Evolutionary conservation across 2,329 filamentous ascomycete genomes (phyloP), one percentile per base, ranked within the genome.

Genomic region (Diaporthe citriasiana): DNA sequence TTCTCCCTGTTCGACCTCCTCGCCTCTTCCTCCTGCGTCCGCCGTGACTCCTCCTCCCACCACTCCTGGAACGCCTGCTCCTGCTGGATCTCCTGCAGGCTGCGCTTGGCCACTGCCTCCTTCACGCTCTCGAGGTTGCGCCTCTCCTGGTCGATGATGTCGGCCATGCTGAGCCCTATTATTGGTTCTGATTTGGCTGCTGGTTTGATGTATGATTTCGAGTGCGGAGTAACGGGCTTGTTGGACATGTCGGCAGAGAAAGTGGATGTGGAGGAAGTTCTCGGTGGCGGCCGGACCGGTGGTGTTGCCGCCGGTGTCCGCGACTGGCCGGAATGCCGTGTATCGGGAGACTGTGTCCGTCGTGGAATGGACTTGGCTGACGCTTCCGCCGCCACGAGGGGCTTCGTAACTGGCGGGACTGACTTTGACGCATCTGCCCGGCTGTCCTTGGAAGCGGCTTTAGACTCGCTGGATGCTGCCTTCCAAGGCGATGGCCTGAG

Each of bases 61-160:
- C 95, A 98, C 81, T 97, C 92, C 81, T 98, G 94, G 81, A 99
- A 99, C 69, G 95, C 95, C 81, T 99, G 97, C 83, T 99, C 97
- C 77, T 97, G 92, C 82, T 99, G 97, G 74, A 99, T 99, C 76
- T 98, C 97, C 80, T 97, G 92, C 40, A 99, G 85, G 76, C 94
- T 97, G 72, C 96, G 90, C 84, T 97, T 98, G 2, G 95, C 94
- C 15, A 92, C 92, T 0, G 95, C 94, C 81, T 98, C 95, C 70
- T 91, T 93, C 75, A 97, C 92, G 25, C 91, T 89, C 73, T 95
- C 91, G 80, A 97, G 97, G 81, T 98, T 95, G 12, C 91, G 91
- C 81, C 93, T 91, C 83, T 99, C 95, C 79, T 97, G 92, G 10
- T 92, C 92, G 19, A 98, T 93, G 73, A 99, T 99, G 77, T 98